Evolutionary conservation across 352 stramenopile species (phyloP), one percentile per base, ranked within the genome.

Genomic region (Achlya hypogyna): DNA sequence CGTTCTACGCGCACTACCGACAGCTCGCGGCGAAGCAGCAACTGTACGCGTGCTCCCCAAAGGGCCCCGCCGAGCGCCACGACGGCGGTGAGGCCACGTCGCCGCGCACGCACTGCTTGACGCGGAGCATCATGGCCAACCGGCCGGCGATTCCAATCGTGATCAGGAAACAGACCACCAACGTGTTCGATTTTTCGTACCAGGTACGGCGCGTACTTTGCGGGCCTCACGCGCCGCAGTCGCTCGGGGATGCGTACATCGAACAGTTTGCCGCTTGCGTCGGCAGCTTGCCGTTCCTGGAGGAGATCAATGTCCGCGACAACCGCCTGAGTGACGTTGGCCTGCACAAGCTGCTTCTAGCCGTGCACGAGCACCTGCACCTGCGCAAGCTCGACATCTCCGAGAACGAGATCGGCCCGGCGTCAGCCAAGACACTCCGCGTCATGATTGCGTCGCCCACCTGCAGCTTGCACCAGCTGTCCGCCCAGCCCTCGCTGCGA

Each of bases 271-370:
- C 79, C 4, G 71, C 72, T 14, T 86, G 79, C 14, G 60, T 74
- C 31, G 75, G 81, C 6, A 72, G 87, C 12, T 42, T 93, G 29
- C 82, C 84, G 6, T 78, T 77, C 42, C 77, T 93, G 0, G 78
- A 91, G 69, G 82, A 91, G 53, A 87, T 97, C 45, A 82, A 87
- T 25, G 79, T 97, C 4, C 76, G 82, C 6, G 87, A 96, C 72
- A 97, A 97, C 45, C 84, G 89, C 0, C 74, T 97, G 14, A 95
- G 71, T 8, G 89, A 97, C 54, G 72, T 76, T 2, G 84, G 84
- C 0, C 63, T 93, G 18, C 77, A 90, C 56, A 69, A 71, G 3
- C 69, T 93, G 18, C 71, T 93, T 0, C 51, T 74, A 32, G 81
- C 81, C 22, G 75, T 93, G n/a, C 40, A 75, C 74, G 23, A 34